These are phyloP conservation scores for Saccharum spontaneum DNA, from an alignment of 176 grass and related monocot genomes.

Conservation along the genomic window DNA sequence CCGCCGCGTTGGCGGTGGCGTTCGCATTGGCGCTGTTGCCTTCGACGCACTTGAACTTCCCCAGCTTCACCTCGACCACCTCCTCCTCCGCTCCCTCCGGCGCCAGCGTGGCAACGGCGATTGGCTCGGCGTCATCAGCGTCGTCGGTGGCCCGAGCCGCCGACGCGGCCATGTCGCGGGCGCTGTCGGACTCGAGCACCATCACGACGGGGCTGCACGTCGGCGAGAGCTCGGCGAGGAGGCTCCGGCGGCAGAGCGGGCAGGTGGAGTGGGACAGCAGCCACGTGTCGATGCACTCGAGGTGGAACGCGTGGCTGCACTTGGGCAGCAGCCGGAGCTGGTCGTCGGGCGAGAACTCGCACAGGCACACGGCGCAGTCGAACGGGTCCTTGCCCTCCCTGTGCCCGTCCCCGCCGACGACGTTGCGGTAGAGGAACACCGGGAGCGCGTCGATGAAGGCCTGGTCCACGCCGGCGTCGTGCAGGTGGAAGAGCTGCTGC, in stretches of 20 bases:
- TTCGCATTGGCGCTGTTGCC: neutral
- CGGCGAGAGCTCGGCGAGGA: constrained; percentile 63
- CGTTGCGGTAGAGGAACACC: constrained; percentile 72
- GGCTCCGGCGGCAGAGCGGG: constrained; percentile 75
- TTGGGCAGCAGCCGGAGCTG: constrained; percentile 81
- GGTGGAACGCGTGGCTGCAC: constrained; percentile 97
- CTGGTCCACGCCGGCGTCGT: constrained; percentile 92
- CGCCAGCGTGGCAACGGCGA: neutral
- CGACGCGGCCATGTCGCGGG: constrained; percentile 29
- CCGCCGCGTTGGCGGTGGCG: neutral
- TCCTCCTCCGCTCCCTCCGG: constrained; percentile 38
- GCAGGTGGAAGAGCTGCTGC: constrained; percentile 94
- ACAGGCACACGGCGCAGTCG: constrained; percentile 94
- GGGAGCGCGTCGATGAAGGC: constrained; percentile 92
- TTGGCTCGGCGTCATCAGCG: neutral
- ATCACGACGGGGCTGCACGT: constrained; percentile 59
- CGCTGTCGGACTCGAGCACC: constrained; percentile 69
- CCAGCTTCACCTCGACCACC: constrained; percentile 80
- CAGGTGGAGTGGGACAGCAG: constrained; percentile 94
- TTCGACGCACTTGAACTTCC: constrained; percentile 78
- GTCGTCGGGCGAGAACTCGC: constrained; percentile 80
- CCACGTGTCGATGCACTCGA: constrained; percentile 94
- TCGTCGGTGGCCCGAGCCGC: neutral
- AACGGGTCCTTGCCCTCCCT: constrained; percentile 73
- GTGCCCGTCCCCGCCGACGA: constrained; percentile 28